Evolutionary conservation across 805 yeast species (phyloP).

Genomic region (Zygotorulaspora sp.): DNA sequence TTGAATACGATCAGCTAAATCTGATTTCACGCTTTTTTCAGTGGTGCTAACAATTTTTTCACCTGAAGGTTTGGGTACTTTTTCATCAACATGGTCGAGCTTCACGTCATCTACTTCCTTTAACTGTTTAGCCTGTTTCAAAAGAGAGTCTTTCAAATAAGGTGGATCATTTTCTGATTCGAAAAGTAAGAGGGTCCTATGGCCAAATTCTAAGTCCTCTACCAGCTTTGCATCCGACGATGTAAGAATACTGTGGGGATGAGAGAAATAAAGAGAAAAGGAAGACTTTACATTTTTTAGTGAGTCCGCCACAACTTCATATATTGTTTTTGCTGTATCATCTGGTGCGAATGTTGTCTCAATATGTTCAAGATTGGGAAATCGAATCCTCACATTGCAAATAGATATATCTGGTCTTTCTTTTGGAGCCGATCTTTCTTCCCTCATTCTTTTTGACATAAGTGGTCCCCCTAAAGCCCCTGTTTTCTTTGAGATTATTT

Average conservation of each 20-base stretch:
- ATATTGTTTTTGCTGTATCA: conserved; percentile 38
- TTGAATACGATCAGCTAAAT: too few species aligned
- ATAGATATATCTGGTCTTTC: conserved; percentile 22
- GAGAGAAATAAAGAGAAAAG: conserved; percentile 44
- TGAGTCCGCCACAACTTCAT: conserved; percentile 28
- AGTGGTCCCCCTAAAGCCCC: conserved; percentile 38
- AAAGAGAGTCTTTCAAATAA: conserved; percentile 29
- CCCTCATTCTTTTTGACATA: conserved; percentile 41
- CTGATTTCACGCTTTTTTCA: too few species aligned
- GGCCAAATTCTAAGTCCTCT: conserved; percentile 41
- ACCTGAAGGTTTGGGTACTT: conserved; percentile 28
- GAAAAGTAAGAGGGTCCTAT: conserved; percentile 44
- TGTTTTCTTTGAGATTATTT: conserved; percentile 43
- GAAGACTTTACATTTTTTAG: conserved; percentile 28
- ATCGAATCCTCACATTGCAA: conserved; percentile 47
- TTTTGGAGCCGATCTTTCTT: conserved; percentile 30
- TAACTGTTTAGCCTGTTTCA: conserved; percentile 34
- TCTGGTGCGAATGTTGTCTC: conserved; percentile 47
- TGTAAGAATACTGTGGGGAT: conserved; percentile 42
- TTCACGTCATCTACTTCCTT: conserved; percentile 31
- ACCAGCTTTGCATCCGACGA: conserved; percentile 34
- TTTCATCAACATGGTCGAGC: conserved; percentile 8
- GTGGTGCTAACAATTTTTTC: too few species aligned
- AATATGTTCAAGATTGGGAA: conserved; percentile 53
- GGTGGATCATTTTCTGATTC: conserved; percentile 27